Percentiles rank a stretch among this genome's conserved stretches.
Conservation (phyloP, 1,284 basidiomycete species). For the Ganoderma lingzhi region DNA sequence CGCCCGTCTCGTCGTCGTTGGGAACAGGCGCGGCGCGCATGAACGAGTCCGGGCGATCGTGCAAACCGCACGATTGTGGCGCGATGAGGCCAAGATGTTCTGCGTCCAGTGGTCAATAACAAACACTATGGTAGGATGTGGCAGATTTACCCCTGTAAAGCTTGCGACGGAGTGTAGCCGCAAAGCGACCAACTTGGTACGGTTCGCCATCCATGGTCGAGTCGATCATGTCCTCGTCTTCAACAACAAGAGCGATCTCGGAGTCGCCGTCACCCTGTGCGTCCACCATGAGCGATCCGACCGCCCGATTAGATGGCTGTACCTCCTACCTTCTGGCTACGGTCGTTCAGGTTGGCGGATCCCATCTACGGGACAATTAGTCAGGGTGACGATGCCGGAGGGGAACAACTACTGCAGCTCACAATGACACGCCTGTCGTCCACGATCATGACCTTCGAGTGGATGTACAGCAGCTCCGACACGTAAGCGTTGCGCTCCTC, state of each 20-base stretch:
- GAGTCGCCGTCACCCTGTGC: conserved; percentile 88
- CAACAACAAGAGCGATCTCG: conserved; percentile 91
- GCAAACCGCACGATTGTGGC: conserved; percentile 58
- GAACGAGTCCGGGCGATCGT: conserved; percentile 60
- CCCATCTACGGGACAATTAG: conserved; percentile 65
- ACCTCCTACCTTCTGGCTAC: conserved; percentile 70
- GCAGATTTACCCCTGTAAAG: conserved; percentile 69
- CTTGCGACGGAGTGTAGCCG: conserved; percentile 78
- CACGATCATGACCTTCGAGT: conserved; percentile 91
- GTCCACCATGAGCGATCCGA: conserved; percentile 9
- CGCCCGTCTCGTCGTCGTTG: conserved; percentile 71
- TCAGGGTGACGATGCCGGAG: background rate
- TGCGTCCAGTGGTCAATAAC: conserved; percentile 39
- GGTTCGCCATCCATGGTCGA: conserved; percentile 82
- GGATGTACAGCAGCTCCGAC: conserved; percentile 84
- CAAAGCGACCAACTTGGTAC: conserved; percentile 77
- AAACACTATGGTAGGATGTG: too few species aligned
- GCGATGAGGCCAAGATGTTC: conserved; percentile 88
- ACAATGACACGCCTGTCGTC: conserved; percentile 91
- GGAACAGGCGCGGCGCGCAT: conserved; percentile 84
- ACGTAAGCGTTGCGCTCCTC: conserved; percentile 86
- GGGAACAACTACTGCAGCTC: conserved; percentile 39
- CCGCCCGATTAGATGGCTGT: too few species aligned
- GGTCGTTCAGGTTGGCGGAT: conserved; percentile 90
- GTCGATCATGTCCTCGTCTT: conserved; percentile 84